Evolutionary conservation across 2,329 filamentous ascomycete species (phyloP).

Genomic region (Huntiella decipiens): DNA sequence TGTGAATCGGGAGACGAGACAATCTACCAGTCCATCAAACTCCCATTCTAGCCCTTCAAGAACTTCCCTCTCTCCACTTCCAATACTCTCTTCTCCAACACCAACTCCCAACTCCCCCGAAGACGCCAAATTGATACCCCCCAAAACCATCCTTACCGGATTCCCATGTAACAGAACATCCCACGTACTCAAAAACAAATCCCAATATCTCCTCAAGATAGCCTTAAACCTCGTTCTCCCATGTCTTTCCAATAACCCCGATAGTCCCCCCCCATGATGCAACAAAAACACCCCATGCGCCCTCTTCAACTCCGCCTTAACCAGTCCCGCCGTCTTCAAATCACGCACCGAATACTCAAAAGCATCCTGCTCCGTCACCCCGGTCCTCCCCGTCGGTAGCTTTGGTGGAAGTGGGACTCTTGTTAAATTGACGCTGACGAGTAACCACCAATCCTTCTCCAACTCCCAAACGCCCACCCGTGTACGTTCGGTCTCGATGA

Average conservation of each 20-base stretch:
- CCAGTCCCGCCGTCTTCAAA: slow-evolving; percentile 60
- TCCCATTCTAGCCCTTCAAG: slow-evolving; percentile 69
- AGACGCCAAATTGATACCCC: slow-evolving; percentile 70
- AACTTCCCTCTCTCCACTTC: slow-evolving; percentile 83
- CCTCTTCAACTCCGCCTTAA: slow-evolving; percentile 63
- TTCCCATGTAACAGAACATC: slow-evolving; percentile 82
- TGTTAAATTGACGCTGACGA: slow-evolving; percentile 64
- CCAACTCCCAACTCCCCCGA: slow-evolving; percentile 85
- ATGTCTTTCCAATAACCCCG: slow-evolving; percentile 38
- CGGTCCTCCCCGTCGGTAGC: slow-evolving; percentile 22
- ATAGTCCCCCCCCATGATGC: slow-evolving; percentile 64
- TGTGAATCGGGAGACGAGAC: slow-evolving; percentile 65
- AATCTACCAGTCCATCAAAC: slow-evolving; percentile 69
- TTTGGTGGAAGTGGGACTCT: slow-evolving; percentile 43
- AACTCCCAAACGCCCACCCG: slow-evolving; percentile 73
- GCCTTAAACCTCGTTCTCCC: slow-evolving; percentile 50
- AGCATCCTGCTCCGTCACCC: slow-evolving; percentile 22
- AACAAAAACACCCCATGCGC: slow-evolving; percentile 73
- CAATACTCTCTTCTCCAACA: slow-evolving; percentile 87
- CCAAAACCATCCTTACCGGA: slow-evolving; percentile 59
- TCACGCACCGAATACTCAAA: slow-evolving; percentile 80
- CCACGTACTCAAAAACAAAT: slow-evolving; percentile 51
- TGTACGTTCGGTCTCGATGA: slow-evolving; percentile 78
- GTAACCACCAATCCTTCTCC: slow-evolving; percentile 85
- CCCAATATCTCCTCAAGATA: slow-evolving; percentile 67